These are phyloP conservation scores for Linaria vulgaris DNA, from an alignment of 257 asterid species.

Conservation along the genomic window DNA sequence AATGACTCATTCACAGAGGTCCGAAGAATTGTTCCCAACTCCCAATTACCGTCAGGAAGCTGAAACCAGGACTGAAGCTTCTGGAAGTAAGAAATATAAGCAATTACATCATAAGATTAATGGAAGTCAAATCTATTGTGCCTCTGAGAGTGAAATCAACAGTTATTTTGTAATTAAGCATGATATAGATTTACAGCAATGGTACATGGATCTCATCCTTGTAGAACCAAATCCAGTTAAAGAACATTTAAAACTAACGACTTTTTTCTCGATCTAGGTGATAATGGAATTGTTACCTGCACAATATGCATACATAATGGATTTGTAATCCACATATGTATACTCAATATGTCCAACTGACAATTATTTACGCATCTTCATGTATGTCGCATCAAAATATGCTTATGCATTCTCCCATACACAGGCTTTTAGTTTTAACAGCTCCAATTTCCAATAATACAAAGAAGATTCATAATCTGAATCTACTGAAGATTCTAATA, in stretches of 20 bases:
- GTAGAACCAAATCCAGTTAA: not conserved
- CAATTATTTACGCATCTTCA: not conserved
- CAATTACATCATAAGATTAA: slow-evolving; percentile 21
- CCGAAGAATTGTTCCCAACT: slow-evolving; percentile 72
- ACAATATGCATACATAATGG: too few species aligned
- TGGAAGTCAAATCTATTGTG: not conserved
- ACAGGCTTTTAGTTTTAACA: not conserved
- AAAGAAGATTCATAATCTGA: not conserved
- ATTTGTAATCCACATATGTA: not conserved
- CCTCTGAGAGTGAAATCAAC: not conserved
- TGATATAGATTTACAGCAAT: not conserved
- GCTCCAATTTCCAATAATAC: not conserved
- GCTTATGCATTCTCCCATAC: not conserved
- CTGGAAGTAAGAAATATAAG: slow-evolving; percentile 43
- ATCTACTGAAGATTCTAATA: not conserved
- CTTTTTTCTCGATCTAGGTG: too few species aligned
- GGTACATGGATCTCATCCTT: not conserved
- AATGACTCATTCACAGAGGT: slow-evolving; percentile 69
- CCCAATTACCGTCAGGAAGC: slow-evolving; percentile 93
- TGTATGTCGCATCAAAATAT: not conserved
- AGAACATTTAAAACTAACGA: not conserved
- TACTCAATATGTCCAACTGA: not conserved
- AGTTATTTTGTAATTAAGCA: not conserved
- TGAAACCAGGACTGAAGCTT: slow-evolving; percentile 85
- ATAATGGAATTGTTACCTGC: too few species aligned